Percentiles rank a stretch among this genome's conserved stretches.
These are phyloP conservation scores for Casuarina glauca DNA, from an alignment of 306 rosid genomes.

Conservation along the genomic window DNA sequence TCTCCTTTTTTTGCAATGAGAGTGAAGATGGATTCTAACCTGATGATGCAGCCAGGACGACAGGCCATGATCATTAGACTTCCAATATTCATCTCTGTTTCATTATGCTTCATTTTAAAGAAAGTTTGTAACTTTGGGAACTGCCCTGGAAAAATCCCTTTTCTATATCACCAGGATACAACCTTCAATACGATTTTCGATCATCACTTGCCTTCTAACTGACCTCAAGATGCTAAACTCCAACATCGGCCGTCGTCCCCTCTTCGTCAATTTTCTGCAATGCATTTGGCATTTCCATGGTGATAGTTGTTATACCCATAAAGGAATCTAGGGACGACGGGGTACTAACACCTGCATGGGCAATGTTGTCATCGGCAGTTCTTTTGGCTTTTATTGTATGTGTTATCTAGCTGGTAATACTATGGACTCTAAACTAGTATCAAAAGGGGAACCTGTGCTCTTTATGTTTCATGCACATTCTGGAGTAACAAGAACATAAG, in stretches of 20 bases:
- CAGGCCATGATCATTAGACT: conserved; percentile 23
- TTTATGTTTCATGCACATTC: conserved; percentile 32
- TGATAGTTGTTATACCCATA: conserved; percentile 8
- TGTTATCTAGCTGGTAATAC: conserved; percentile 31
- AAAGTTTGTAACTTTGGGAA: background rate
- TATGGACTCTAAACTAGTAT: conserved; percentile 27
- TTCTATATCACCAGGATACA: conserved; percentile 38
- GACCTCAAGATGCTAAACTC: conserved; percentile 64
- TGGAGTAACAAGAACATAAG: conserved; percentile 46
- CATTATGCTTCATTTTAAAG: conserved; percentile 5
- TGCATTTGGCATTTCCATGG: conserved; percentile 10
- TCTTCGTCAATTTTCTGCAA: conserved; percentile 45
- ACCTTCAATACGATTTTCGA: conserved; percentile 39
- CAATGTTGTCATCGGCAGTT: conserved; percentile 15
- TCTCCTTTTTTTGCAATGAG: conserved; percentile 40
- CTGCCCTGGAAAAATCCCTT: conserved; percentile 13
- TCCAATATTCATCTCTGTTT: conserved; percentile 16
- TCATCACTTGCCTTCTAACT: conserved; percentile 39
- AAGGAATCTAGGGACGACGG: background rate
- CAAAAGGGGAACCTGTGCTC: conserved; percentile 25
- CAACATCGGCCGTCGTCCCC: conserved; percentile 56
- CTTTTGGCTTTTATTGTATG: conserved; percentile 13
- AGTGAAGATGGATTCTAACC: conserved; percentile 24
- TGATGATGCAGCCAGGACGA: conserved; percentile 30
- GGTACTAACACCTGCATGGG: background rate